Evolutionary conservation across 495 filamentous ascomycete species (phyloP).

Genomic region (Rusavskia elegans): DNA sequence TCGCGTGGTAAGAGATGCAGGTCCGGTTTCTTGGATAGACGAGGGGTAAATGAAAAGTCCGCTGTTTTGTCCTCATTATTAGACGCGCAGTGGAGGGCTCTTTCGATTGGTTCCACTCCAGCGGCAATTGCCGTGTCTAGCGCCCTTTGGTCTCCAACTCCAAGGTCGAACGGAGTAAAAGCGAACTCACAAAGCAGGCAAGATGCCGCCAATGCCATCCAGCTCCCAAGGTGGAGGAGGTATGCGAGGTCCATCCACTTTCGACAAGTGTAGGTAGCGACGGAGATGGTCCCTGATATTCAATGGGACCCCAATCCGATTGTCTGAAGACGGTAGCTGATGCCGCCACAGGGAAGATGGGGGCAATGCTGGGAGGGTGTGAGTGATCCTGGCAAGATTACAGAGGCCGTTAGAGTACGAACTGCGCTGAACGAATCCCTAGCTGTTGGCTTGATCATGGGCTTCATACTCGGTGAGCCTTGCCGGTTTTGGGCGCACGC

Average conservation of each 20-base stretch:
- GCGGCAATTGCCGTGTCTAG: no score
- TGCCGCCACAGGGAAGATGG: conserved; percentile 69
- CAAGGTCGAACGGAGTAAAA: neutral
- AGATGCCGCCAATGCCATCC: conserved; percentile 51
- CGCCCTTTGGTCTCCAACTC: neutral
- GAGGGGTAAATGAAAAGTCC: conserved; percentile 1
- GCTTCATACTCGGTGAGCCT: conserved; percentile 80
- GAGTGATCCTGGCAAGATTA: conserved; percentile 20
- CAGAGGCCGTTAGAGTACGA: neutral
- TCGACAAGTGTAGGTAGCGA: conserved; percentile 71
- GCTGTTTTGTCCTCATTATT: neutral
- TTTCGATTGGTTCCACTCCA: neutral
- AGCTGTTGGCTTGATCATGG: conserved; percentile 93
- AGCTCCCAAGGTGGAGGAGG: conserved; percentile 21
- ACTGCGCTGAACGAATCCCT: neutral
- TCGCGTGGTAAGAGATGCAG: neutral
- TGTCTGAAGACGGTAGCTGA: conserved; percentile 13
- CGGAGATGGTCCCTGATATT: neutral
- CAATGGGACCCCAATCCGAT: neutral
- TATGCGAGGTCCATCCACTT: conserved; percentile 54
- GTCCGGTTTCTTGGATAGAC: neutral
- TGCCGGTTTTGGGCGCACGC: neutral
- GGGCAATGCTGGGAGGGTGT: conserved; percentile 95
- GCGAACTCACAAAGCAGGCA: neutral
- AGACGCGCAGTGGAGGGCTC: neutral